phyloP scores from a whole-genome alignment of 805 yeast genomes.

The Kazachstania taianensis region DNA sequence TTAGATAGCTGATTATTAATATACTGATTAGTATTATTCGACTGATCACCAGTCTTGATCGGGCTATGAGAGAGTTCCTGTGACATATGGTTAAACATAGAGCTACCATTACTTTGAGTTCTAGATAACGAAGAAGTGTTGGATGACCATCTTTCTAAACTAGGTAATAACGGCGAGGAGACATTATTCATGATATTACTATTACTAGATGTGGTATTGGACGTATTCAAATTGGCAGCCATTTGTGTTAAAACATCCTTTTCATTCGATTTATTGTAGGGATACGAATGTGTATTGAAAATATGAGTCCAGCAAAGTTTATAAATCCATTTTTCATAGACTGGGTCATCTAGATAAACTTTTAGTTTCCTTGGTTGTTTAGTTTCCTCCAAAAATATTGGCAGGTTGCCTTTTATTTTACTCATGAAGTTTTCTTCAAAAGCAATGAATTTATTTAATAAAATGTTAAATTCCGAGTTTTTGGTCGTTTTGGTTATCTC shows the following conservation, averaged over 20 bases:
- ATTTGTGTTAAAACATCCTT: not conserved
- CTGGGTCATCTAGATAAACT: constrained; percentile 6
- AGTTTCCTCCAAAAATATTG: constrained; percentile 9
- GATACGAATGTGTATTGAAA: constrained; percentile 19
- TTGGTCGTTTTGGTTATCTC: constrained; percentile 17
- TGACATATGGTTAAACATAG: constrained; percentile 13
- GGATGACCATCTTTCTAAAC: constrained; percentile 24
- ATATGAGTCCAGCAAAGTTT: constrained; percentile 24
- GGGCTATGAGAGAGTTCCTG: constrained; percentile 5
- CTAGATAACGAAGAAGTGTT: constrained; percentile 20
- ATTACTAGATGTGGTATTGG: not conserved
- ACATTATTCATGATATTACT: not conserved
- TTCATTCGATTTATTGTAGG: constrained; percentile 2
- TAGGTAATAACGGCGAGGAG: constrained; percentile 13
- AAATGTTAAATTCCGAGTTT: constrained; percentile 12
- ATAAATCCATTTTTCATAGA: constrained; percentile 17
- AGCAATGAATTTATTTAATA: constrained; percentile 13
- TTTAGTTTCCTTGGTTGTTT: constrained; percentile 6
- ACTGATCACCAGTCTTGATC: constrained; percentile 1
- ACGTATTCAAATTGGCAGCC: not conserved
- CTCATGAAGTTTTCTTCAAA: constrained; percentile 11
- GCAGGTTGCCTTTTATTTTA: constrained; percentile 7
- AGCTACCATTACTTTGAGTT: constrained; percentile 23
- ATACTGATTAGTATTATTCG: constrained; percentile 1
- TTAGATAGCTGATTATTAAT: constrained; percentile 1